Base-by-base conservation (phyloP, 768 basidiomycete genomes). In the Pleurotus giganteus region DNA sequence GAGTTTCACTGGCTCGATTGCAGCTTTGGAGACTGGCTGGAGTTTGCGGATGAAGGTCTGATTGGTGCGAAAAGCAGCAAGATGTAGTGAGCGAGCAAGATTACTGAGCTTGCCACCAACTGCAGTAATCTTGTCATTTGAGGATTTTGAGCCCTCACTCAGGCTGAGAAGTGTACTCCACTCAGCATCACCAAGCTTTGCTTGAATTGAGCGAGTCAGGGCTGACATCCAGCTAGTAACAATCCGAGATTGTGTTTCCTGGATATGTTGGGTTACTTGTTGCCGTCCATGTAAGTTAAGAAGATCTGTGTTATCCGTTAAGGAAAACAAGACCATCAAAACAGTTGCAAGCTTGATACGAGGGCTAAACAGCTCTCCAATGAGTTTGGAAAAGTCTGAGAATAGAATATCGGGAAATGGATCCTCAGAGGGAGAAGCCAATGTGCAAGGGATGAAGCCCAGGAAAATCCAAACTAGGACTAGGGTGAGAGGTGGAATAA, bases 271-370 rank as follows among this genome's bases (percentile, higher is more conserved):
- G 23, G 31, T 13, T 6, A 32, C 43, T 28, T 13, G 34, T 36
- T 53, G 52, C 17, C 39, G 17, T 15, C 36, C 52, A 53, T 53
- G 52, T 19, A 53, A 29, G 29, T 39, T 39, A 26, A 53, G 52
- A 11, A 53, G 12, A 6, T 53, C 39, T 24, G 52, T 23, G 52
- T 53, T 53, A 17, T 12, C 17, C 15, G 39, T 53, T 6, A 53
- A 17, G 52, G 21, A 12, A 23, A 53, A 28, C 21, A 53, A 34
- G 6, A 53, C 17, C 23, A 42, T 42, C 31, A 53, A 23, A 3
- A 53, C 39, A n/a, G 52, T 53, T 27, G 37, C 34, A 15, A 53
- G 52, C 11, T 12, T 36, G 52, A 53, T 42, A 12, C 42, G 17
- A n/a, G 24, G 17, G 17, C 37, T 29, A 42, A 53, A 53, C 21